These are phyloP conservation scores for Alloteropsis angusta DNA, from an alignment of 202 grass and related monocot genomes.

Conservation along the genomic window DNA sequence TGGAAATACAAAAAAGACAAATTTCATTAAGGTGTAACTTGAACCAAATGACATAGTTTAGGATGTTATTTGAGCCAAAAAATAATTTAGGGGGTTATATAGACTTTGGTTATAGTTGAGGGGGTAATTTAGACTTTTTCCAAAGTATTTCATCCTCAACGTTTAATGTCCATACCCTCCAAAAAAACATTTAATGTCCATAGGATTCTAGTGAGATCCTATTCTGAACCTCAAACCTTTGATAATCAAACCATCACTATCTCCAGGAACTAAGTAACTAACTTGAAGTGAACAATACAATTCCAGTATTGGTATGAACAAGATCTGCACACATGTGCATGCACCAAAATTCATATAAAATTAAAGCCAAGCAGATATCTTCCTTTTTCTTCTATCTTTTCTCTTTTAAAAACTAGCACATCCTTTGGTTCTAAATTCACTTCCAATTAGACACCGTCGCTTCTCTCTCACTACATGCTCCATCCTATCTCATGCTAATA, in stretches of 20 bases:
- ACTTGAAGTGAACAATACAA: neutral
- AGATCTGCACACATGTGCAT: neutral
- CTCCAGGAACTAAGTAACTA: neutral
- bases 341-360: neutral
- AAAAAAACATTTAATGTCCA: neutral
- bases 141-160: neutral
- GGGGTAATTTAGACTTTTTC: no score
- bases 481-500: neutral
- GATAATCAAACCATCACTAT: neutral
- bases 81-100: no score
- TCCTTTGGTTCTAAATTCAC: neutral
- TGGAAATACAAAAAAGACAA: no score
- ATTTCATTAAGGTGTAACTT: no score
- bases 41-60: no score
- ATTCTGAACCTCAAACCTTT: constrained; percentile 10
- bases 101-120: no score
- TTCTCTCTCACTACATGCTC: neutral
- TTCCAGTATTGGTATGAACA: neutral
- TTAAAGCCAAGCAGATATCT: neutral
- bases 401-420: neutral
- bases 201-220: neutral
- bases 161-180: neutral
- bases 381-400: neutral
- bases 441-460: constrained; percentile 3
- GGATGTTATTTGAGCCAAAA: no score